Evolutionary conservation across 2,329 filamentous ascomycete genomes (phyloP), one percentile per base, ranked within the genome.

Genomic region (Fusarium proliferatum): DNA sequence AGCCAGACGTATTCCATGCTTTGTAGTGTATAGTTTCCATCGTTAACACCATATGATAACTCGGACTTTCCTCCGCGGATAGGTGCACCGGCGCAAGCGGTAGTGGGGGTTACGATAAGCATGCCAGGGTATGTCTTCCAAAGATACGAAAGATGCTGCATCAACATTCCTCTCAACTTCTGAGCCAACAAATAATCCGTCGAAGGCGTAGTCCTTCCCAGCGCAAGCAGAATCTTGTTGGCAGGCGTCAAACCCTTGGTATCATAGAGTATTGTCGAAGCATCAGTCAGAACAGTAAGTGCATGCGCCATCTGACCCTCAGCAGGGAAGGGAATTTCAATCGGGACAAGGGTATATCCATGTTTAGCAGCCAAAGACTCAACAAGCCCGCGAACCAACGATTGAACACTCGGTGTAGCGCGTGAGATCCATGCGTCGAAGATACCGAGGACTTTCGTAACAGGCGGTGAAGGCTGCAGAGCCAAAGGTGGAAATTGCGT

Each of bases 221-320:
- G 85, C 0, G 88, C 87, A 43, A 95, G 84, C 9, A 95, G 85
- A 41, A 95, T 85, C 66, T 90, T 89, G 81, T 91, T 94, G 0
- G 90, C 85, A 0, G 89, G 82, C 0, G 90, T 89, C 43, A 92
- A 84, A 30, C 86, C 84, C 9, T 80, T 76, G 2, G 86, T 82
- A 19, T 90, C 80, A 6, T 84, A 67, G 81, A 88, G 75, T 21
- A 87, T 73, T 2, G 85, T 84, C 3, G 85, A 82, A 2, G 81
- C 86, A 46, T 95, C 93, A 12, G 88, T 87, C 60, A 95, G 88
- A 69, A 95, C 93, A 1, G 93, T 94, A 69, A 95, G 81, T 28
- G 91, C 91, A 80, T 95, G 93, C 0, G 93, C 92, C 26, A 89
- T 86, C 80, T 94, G 92, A 28, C 91, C 92, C 75, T 93, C 88